Evolutionary conservation across 2,329 filamentous ascomycete genomes (phyloP).

Genomic region (Calonectria crousiana): DNA sequence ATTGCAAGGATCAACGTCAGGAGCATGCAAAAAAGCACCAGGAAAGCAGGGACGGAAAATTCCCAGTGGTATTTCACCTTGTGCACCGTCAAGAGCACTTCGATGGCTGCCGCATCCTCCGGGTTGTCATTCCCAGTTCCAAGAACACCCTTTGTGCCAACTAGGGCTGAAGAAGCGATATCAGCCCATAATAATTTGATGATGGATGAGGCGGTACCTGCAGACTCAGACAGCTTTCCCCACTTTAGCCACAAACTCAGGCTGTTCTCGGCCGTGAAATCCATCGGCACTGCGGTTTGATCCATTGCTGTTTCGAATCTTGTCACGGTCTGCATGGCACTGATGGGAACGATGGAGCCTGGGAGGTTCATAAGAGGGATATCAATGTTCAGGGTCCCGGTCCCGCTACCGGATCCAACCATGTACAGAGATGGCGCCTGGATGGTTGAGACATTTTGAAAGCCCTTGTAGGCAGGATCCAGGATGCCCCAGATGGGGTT

Average conservation of each 20-base stretch:
- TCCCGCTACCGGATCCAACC: constrained; percentile 2
- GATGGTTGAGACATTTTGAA: constrained; percentile 21
- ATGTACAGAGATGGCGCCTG: constrained; percentile 24
- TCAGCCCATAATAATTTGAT: constrained; percentile 26
- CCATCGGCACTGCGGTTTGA: neutral
- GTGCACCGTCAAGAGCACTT: constrained; percentile 17
- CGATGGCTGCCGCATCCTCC: constrained; percentile 11
- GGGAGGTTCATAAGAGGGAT: neutral
- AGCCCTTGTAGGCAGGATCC: constrained; percentile 24
- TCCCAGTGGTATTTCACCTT: constrained; percentile 27
- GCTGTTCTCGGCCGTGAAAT: neutral
- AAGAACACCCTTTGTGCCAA: constrained; percentile 31
- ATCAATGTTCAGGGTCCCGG: neutral
- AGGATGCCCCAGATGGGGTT: constrained; percentile 32
- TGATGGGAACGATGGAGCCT: constrained; percentile 11
- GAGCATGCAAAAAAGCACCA: constrained; percentile 13
- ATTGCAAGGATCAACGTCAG: neutral
- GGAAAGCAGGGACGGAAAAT: constrained; percentile 30
- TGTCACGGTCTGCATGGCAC: constrained; percentile 2
- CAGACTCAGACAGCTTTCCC: constrained; percentile 6
- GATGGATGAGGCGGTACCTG: constrained; percentile 4
- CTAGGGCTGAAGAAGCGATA: constrained; percentile 28
- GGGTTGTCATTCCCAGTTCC: constrained; percentile 21
- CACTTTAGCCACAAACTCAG: constrained; percentile 23
- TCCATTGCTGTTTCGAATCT: neutral